A percentile compares a stretch with the other conserved stretches of the same genome.
Evolutionary conservation across 2,329 filamentous ascomycete genomes (phyloP).

Genomic region (Scytalidium lignicola): DNA sequence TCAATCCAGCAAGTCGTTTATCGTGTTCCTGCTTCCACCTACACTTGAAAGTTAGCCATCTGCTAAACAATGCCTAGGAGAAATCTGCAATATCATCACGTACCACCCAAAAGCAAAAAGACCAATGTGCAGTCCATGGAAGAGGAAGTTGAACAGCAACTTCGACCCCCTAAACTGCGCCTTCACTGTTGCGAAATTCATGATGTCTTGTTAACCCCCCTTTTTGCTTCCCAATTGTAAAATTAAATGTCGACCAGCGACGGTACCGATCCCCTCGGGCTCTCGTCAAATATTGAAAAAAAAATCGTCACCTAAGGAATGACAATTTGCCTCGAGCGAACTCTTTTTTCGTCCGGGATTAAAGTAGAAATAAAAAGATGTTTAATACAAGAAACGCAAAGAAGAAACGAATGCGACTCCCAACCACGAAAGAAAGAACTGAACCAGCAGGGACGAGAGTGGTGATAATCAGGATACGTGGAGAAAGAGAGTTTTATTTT

Average conservation of each 20-base stretch:
- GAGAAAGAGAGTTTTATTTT: slow-evolving; percentile 36
- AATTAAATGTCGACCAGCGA: slow-evolving; percentile 54
- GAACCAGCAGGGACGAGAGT: slow-evolving; percentile 52
- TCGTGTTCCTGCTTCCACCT: slow-evolving; percentile 78
- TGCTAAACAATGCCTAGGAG: no score
- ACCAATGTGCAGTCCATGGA: slow-evolving; percentile 72
- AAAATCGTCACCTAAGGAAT: slow-evolving; percentile 17
- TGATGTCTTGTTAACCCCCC: slow-evolving; percentile 8
- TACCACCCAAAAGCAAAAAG: slow-evolving; percentile 87
- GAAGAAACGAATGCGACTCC: slow-evolving; percentile 29
- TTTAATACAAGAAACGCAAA: slow-evolving; percentile 6
- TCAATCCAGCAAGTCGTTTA: slow-evolving; percentile 66
- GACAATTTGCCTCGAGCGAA: slow-evolving; percentile 17
- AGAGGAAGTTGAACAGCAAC: slow-evolving; percentile 73
- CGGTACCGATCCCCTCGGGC: slow-evolving; percentile 24
- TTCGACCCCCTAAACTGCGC: slow-evolving; percentile 68
- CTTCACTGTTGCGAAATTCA: slow-evolving; percentile 33
- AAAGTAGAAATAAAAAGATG: slow-evolving; percentile 17
- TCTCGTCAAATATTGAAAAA: slow-evolving; percentile 20
- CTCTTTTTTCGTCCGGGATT: slow-evolving; percentile 23
- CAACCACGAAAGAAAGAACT: slow-evolving; percentile 46
- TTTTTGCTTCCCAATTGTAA: slow-evolving; percentile 16
- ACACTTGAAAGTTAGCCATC: slow-evolving; percentile 3
- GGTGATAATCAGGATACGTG: slow-evolving; percentile 32
- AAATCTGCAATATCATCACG: slow-evolving; percentile 32